A percentile compares a stretch with the other conserved stretches of the same genome.
These are phyloP conservation scores for Rhodotorula sp. DNA, from an alignment of 1,284 basidiomycete genomes.

Conservation along the genomic window DNA sequence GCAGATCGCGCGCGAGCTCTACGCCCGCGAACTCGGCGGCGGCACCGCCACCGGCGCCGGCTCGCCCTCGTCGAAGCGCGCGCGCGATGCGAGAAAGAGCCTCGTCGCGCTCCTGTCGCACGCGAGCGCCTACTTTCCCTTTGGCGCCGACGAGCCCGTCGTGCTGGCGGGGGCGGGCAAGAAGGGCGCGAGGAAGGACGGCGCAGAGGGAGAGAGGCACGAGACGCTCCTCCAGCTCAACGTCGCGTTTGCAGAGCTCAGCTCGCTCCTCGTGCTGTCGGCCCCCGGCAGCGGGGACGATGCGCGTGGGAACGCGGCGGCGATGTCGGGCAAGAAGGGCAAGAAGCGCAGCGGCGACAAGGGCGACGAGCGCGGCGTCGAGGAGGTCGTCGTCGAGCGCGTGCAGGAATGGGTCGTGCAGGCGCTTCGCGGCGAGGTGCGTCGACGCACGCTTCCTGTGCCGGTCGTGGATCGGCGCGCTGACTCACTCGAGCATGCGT, in stretches of 20 bases:
- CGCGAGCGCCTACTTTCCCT: conserved; percentile 82
- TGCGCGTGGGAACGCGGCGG: no score
- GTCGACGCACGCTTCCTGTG: no score
- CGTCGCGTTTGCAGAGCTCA: conserved; percentile 71
- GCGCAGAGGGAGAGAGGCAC: neutral
- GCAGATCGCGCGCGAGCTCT: conserved; percentile 67
- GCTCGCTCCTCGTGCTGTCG: conserved; percentile 63
- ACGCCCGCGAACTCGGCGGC: conserved; percentile 57
- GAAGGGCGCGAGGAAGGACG: neutral
- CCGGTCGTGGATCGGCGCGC: no score
- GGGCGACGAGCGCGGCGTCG: conserved; percentile 18
- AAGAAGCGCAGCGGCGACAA: conserved; percentile 44
- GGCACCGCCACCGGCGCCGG: neutral
- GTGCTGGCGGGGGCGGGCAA: conserved; percentile 36
- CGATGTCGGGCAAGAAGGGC: conserved; percentile 44
- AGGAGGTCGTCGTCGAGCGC: conserved; percentile 55
- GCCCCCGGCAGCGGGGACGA: neutral
- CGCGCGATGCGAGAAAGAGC: conserved; percentile 36
- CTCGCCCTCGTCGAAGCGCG: neutral
- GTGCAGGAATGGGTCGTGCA: conserved; percentile 70
- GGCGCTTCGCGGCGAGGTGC: conserved; percentile 63
- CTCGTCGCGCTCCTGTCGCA: conserved; percentile 65
- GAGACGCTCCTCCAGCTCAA: conserved; percentile 68
- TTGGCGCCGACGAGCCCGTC: conserved; percentile 54
- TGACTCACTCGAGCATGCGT: no score